Base-by-base conservation (phyloP, 768 basidiomycete species). In the Xerocomellus chrysenteron region DNA sequence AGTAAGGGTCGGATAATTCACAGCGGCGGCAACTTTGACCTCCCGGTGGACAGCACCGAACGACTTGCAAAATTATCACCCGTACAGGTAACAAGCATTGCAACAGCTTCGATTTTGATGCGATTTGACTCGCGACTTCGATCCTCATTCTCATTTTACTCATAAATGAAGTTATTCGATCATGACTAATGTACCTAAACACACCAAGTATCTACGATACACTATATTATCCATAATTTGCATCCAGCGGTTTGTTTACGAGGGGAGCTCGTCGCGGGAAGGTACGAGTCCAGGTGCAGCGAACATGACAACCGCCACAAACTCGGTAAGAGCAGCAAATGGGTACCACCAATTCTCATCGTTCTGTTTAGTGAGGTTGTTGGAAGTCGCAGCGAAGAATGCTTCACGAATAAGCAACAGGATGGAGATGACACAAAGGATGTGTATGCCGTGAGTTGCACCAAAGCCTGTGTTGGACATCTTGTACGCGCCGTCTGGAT, bases 341-440 rank as follows among this genome's bases (percentile, higher is more conserved):
- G 71, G 71, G 50, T 74, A 75, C 65, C 69, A 75, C 48, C 65
- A 62, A 17, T 60, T 53, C 49, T 74, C 71, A n/a, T 68, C 37
- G 45, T 68, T 67, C 49, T 71, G 71, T 52, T 52, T 57, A 11
- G 60, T 28, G 4, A 28, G 0, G 33, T 66, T 28, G 50, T 61
- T 60, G 45, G 58, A 19, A 12, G 68, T 73, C n/a, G 54, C 65
- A 53, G 57, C 46, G 30, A 74, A 64, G 63, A 73, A 73, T 4
- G 64, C 53, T 55, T 74, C 65, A n/a, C 71, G 69, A 30, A 58
- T 36, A 36, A 74, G 65, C 32, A 71, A 56, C 12, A 70, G 52
- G 21, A 70, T 21, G 33, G 61, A 58, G 47, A 73, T 67, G 53
- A 59, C 12, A 36, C 59, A 54, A 47, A 72, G 68, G 21, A 68